These are phyloP conservation scores for Candida nemodendra DNA, from an alignment of 805 yeast genomes.

Conservation along the genomic window DNA sequence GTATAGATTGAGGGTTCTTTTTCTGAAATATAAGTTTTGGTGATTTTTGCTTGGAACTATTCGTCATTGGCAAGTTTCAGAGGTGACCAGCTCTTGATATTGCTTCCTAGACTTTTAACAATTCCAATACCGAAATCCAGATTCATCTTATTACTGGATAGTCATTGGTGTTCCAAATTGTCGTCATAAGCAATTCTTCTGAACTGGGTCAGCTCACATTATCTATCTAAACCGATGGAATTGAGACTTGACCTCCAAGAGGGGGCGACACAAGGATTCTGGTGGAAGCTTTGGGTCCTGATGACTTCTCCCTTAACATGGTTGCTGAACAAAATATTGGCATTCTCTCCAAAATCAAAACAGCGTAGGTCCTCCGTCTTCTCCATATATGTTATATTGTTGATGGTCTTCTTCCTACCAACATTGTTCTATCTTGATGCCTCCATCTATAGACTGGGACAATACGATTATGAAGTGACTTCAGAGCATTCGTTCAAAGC, in stretches of 20 bases:
- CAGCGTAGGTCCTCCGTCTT: slow-evolving; percentile 15
- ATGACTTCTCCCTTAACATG: slow-evolving; percentile 11
- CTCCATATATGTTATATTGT: slow-evolving; percentile 13
- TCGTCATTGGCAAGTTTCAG: not conserved
- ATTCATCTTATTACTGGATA: no score
- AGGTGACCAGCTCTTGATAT: no score
- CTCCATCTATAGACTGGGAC: slow-evolving; percentile 9
- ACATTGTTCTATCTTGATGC: slow-evolving; percentile 18
- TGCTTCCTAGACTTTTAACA: no score
- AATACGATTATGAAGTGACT: slow-evolving; percentile 12
- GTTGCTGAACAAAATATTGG: slow-evolving; percentile 5
- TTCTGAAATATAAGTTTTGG: no score
- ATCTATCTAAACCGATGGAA: no score
- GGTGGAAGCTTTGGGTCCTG: slow-evolving; percentile 3
- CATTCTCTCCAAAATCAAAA: slow-evolving; percentile 5
- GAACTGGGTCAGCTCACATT: no score
- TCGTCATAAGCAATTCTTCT: no score
- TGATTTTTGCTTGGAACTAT: not conserved
- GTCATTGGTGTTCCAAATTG: no score
- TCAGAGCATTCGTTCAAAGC: slow-evolving; percentile 13
- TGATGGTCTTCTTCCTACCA: slow-evolving; percentile 17
- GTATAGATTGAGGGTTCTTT: no score
- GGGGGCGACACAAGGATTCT: not conserved
- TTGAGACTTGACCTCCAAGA: no score
- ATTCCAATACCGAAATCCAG: no score